phyloP scores from a whole-genome alignment of 768 basidiomycete species.

The Phylloporus scabripes region DNA sequence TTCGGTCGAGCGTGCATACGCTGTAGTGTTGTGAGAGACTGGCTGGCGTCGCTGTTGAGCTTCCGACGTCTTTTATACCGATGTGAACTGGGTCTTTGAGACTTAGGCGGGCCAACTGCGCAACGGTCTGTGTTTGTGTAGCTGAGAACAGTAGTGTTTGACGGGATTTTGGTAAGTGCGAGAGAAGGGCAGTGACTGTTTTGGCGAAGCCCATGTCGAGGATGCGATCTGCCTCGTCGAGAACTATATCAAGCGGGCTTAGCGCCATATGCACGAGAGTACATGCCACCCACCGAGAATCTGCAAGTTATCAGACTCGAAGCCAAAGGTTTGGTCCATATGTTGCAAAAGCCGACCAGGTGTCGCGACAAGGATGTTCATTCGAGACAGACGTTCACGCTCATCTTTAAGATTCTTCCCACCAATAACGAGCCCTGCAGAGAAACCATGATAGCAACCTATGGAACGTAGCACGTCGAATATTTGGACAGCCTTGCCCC shows the following conservation, averaged over 20 bases:
- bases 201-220: conserved; percentile 94
- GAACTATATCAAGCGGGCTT: conserved; percentile 43
- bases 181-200: conserved; percentile 85
- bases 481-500: conserved; percentile 85
- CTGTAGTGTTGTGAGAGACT: conserved; percentile 87
- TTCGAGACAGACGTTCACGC: conserved; percentile 76
- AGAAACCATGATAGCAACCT: conserved; percentile 86
- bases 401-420: conserved; percentile 96
- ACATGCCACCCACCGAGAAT: conserved; percentile 59
- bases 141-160: conserved; percentile 97
- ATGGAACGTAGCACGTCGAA: conserved; percentile 94
- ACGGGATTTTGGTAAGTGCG: conserved; percentile 83
- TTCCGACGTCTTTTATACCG: conserved; percentile 49
- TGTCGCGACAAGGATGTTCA: conserved; percentile 99
- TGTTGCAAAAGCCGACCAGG: conserved; percentile 94
- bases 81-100: conserved; percentile 77
- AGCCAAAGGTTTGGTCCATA: conserved; percentile 96
- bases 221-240: conserved; percentile 96
- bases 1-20: conserved; percentile 75
- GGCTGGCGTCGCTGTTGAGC: conserved; percentile 54
- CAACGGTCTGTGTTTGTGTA: conserved; percentile 87
- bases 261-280: not conserved
- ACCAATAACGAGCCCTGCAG: conserved; percentile 92
- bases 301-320: conserved; percentile 89
- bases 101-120: conserved; percentile 84